Conservation (phyloP, 2,329 filamentous ascomycete genomes). For the Rhinocladiella mackenziei region DNA sequence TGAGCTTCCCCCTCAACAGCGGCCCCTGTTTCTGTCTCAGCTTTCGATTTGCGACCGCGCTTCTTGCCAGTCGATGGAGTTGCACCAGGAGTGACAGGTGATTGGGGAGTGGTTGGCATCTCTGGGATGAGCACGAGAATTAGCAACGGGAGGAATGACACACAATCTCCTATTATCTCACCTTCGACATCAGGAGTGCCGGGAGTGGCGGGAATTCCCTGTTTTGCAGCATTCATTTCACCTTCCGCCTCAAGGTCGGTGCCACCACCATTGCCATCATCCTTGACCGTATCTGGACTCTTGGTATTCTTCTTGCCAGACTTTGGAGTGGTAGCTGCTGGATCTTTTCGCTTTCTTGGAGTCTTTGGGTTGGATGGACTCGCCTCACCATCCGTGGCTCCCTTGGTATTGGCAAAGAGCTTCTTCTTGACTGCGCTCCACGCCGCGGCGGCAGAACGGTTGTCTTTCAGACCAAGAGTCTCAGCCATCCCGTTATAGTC, state of each 20-base stretch:
- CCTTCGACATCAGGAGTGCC: too few species aligned
- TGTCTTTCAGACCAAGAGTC: conserved; percentile 37
- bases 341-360: conserved; percentile 24
- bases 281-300: background rate
- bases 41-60: conserved; percentile 22
- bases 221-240: conserved; percentile 4
- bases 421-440: conserved; percentile 40
- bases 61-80: conserved; percentile 17
- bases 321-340: conserved; percentile 6
- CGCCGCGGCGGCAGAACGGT: conserved; percentile 34
- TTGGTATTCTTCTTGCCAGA: conserved; percentile 13
- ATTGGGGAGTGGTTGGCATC: conserved; percentile 13
- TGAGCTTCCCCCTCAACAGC: conserved; percentile 16
- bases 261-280: background rate
- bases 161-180: background rate
- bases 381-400: conserved; percentile 4
- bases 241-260: conserved; percentile 1
- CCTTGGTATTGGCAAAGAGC: conserved; percentile 27
- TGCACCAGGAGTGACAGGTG: conserved; percentile 1
- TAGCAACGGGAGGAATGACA: background rate
- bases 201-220: too few species aligned
- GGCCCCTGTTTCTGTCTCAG: conserved; percentile 23
- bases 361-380: conserved; percentile 8
- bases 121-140: background rate
- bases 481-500: conserved; percentile 40